These are phyloP conservation scores for Penicillium italicum DNA, from an alignment of 2,329 filamentous ascomycete species.

Conservation along the genomic window DNA sequence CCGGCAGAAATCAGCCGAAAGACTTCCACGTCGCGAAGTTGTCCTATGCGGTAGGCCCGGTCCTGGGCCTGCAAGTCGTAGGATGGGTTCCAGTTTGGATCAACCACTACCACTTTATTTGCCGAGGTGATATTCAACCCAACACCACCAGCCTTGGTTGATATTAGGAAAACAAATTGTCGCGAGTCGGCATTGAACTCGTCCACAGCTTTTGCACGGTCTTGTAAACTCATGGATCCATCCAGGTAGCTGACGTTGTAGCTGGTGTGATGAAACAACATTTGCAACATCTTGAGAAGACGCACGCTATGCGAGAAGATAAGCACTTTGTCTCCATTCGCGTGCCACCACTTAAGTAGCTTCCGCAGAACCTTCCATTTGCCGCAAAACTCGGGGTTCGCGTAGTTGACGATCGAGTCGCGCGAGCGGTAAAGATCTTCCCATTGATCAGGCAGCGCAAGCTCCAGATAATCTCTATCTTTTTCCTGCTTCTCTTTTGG, in stretches of 20 bases:
- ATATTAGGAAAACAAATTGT: constrained; percentile 94
- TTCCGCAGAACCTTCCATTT: constrained; percentile 94
- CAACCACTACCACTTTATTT: constrained; percentile 96
- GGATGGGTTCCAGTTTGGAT: constrained; percentile 96
- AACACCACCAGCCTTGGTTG: constrained; percentile 86
- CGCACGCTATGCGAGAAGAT: constrained; percentile 92
- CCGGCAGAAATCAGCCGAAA: constrained; percentile 87
- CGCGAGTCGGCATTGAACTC: constrained; percentile 84
- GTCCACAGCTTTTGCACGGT: constrained; percentile 76
- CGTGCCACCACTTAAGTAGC: constrained; percentile 83
- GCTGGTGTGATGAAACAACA: constrained; percentile 79
- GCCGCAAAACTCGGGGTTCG: constrained; percentile 87
- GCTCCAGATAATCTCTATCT: constrained; percentile 69
- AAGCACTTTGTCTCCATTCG: constrained; percentile 86
- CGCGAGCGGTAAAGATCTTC: constrained; percentile 67
- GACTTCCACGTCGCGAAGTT: constrained; percentile 88
- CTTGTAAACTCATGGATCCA: constrained; percentile 76
- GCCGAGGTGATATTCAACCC: constrained; percentile 95
- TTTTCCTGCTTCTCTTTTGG: constrained; percentile 69
- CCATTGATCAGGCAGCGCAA: constrained; percentile 73
- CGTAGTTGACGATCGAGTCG: constrained; percentile 74
- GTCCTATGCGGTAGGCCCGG: constrained; percentile 91
- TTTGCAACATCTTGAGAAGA: constrained; percentile 75
- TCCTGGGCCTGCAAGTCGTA: constrained; percentile 96
- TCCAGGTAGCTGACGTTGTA: constrained; percentile 92